These are phyloP conservation scores for Capsicum baccatum DNA, from an alignment of 257 asterid genomes.

Conservation along the genomic window DNA sequence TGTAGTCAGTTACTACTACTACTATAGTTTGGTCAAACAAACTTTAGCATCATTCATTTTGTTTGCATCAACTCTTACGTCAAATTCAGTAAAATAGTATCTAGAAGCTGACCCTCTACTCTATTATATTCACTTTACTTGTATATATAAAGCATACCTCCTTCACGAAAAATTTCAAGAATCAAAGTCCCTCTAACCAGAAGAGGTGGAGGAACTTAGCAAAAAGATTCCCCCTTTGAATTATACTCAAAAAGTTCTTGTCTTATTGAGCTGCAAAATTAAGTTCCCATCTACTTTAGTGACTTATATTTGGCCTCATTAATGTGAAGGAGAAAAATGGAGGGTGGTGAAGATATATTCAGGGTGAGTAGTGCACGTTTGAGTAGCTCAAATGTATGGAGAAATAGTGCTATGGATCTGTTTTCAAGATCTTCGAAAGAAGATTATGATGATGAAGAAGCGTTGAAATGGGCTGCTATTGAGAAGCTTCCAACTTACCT, in stretches of 20 bases:
- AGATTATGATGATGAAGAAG: constrained; percentile 78
- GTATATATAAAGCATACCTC: constrained; percentile 17
- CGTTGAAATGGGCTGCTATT: constrained; percentile 85
- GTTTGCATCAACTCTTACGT: constrained; percentile 51
- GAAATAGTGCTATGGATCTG: constrained; percentile 66
- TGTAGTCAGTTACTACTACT: not conserved
- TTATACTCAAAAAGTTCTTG: not conserved
- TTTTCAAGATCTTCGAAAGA: constrained; percentile 68
- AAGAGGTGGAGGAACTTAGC: constrained; percentile 12
- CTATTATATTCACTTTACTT: not conserved
- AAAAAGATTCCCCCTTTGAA: not conserved
- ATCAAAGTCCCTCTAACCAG: constrained; percentile 39
- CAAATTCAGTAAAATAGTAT: constrained; percentile 37
- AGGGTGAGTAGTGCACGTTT: constrained; percentile 61
- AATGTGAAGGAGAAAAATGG: constrained; percentile 42
- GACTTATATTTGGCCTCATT: not conserved
- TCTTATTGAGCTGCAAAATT: not conserved
- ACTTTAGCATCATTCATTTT: constrained; percentile 13
- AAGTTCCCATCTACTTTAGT: not conserved
- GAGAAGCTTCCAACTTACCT: constrained; percentile 82
- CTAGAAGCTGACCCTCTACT: constrained; percentile 29
- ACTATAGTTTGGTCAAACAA: constrained; percentile 13
- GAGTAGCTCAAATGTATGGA: constrained; percentile 76
- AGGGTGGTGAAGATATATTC: constrained; percentile 53
- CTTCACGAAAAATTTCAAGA: constrained; percentile 32